Evolutionary conservation across 139 green algal genomes (phyloP).

Genomic region (Picochlorum sp.): DNA sequence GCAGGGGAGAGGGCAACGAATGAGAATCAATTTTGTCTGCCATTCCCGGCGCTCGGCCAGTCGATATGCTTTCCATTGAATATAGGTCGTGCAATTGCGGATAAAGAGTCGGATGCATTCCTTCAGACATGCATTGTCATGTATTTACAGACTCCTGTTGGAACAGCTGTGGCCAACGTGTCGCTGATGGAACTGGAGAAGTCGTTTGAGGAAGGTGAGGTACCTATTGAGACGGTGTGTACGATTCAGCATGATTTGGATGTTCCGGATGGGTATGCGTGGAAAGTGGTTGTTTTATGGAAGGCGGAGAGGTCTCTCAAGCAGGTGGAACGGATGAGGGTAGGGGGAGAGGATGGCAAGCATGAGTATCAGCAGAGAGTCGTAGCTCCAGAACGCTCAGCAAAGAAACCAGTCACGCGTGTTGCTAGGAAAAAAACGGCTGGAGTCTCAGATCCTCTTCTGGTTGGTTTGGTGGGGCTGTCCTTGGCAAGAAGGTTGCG

Average conservation of each 20-base stretch:
- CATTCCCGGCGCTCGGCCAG: background rate
- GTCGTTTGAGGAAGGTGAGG: conserved; percentile 3
- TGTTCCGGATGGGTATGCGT: background rate
- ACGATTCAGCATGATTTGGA: background rate
- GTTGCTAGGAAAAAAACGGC: no score
- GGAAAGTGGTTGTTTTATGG: no score
- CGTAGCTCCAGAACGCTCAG: no score
- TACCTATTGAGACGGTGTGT: background rate
- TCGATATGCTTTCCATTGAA: background rate
- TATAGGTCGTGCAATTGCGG: conserved; percentile 1
- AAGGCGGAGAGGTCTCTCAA: no score
- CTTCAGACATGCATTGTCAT: background rate
- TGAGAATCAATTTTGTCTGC: background rate
- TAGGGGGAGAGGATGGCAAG: no score
- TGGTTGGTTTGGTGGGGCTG: no score
- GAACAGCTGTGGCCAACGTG: conserved; percentile 2
- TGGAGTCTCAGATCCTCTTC: no score
- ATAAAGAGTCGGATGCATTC: background rate
- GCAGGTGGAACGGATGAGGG: no score
- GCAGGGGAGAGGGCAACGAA: background rate
- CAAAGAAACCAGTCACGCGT: no score
- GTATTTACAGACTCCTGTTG: conserved; percentile 2
- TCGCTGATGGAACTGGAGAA: background rate
- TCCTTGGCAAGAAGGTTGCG: no score
- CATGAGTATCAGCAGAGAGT: no score